These are phyloP conservation scores for Elaeis guineensis DNA, from an alignment of 176 grass and related monocot species.

Conservation along the genomic window DNA sequence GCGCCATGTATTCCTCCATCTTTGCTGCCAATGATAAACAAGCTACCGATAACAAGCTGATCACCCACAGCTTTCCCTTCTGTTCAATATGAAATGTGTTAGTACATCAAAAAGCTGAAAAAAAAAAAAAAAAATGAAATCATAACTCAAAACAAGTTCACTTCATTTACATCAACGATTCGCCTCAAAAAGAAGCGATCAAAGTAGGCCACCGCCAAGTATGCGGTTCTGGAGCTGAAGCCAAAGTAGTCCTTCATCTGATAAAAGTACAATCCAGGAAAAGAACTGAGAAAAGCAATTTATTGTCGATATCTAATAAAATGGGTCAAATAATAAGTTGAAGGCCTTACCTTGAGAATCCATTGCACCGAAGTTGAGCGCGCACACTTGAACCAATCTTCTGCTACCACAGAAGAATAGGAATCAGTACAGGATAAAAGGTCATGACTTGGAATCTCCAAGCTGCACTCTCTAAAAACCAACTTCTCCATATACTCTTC, in stretches of 20 bases:
- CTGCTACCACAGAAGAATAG: no score
- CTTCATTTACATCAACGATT: slow-evolving; percentile 71
- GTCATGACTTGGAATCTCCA: no score
- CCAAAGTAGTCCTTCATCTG: slow-evolving; percentile 57
- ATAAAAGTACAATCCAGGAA: slow-evolving; percentile 15
- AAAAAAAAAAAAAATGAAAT: neutral
- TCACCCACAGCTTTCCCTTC: slow-evolving; percentile 58
- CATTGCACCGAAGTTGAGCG: no score
- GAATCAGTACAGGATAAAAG: no score
- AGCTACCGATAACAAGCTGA: slow-evolving; percentile 49
- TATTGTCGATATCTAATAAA: no score
- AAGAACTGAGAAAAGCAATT: slow-evolving; percentile 10
- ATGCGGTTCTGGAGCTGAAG: slow-evolving; percentile 64
- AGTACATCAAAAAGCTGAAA: slow-evolving; percentile 17
- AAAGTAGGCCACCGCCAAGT: slow-evolving; percentile 59
- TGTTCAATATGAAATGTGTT: slow-evolving; percentile 20
- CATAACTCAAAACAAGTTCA: neutral
- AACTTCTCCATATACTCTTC: no score
- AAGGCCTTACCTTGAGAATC: no score
- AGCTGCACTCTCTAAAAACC: no score
- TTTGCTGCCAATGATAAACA: slow-evolving; percentile 83
- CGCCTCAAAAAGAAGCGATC: slow-evolving; percentile 70
- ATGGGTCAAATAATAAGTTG: no score
- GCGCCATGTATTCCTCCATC: slow-evolving; percentile 71
- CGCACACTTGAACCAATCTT: no score